Conservation (phyloP, 2,329 filamentous ascomycete species). For the Fusarium nurragi region DNA sequence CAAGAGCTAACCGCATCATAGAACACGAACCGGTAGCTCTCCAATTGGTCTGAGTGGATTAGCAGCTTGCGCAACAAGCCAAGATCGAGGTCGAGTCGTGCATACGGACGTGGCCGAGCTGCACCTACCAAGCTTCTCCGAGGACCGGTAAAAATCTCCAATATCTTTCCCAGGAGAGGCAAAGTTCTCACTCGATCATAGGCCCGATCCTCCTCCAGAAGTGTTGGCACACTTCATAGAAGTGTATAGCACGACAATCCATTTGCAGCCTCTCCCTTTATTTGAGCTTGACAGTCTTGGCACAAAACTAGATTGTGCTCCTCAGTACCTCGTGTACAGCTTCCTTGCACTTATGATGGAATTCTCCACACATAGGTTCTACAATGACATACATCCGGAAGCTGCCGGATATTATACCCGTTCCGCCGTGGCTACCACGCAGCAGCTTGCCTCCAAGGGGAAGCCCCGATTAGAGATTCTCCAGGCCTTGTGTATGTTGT, state of each 20-base stretch:
- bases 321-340: background rate
- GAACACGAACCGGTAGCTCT: rapidly evolving
- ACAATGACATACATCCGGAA: background rate
- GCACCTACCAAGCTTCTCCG: background rate
- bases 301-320: background rate
- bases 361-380: conserved; percentile 1
- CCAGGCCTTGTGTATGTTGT: background rate
- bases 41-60: rapidly evolving
- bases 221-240: background rate
- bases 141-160: background rate
- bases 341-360: conserved; percentile 1
- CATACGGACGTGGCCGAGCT: background rate
- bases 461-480: background rate
- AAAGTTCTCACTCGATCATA: rapidly evolving
- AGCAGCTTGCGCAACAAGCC: rapidly evolving
- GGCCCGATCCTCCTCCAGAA: background rate
- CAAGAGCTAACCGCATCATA: background rate
- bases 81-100: rapidly evolving
- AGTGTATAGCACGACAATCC: background rate
- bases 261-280: conserved; percentile 9
- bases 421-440: background rate
- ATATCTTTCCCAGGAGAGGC: rapidly evolving
- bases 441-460: background rate
- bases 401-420: background rate
- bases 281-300: background rate